Percentiles rank a stretch among this genome's conserved stretches.
phyloP scores from a whole-genome alignment of 805 yeast genomes.

The Sugiyamaella qingdaonensis region DNA sequence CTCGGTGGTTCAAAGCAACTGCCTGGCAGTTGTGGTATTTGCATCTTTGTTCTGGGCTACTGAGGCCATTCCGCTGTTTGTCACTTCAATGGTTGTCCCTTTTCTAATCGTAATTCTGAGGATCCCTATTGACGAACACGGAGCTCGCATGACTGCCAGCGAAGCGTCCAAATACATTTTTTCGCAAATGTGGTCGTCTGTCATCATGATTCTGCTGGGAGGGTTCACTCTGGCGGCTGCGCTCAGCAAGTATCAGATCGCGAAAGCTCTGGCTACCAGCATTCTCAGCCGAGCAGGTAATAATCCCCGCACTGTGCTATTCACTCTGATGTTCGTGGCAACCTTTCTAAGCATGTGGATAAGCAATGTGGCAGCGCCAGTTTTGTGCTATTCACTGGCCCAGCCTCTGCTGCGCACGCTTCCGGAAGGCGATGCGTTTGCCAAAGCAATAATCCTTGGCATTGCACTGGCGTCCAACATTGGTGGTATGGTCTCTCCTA shows the following conservation, averaged over 20 bases:
- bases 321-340: conserved; percentile 83
- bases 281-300: conserved; percentile 82
- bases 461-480: conserved; percentile 89
- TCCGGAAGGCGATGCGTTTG: conserved; percentile 72
- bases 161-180: conserved; percentile 77
- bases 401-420: conserved; percentile 85
- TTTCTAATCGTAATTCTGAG: conserved; percentile 68
- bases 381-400: conserved; percentile 81
- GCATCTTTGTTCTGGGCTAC: conserved; percentile 94
- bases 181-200: conserved; percentile 92
- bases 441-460: conserved; percentile 81
- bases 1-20: conserved; percentile 66
- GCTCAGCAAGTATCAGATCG: conserved; percentile 82
- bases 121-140: conserved; percentile 58
- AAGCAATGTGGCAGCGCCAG: conserved; percentile 96
- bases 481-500: conserved; percentile 97
- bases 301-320: conserved; percentile 68
- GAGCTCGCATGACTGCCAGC: conserved; percentile 53
- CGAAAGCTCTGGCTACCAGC: conserved; percentile 77
- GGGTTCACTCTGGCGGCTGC: conserved; percentile 97
- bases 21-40: conserved; percentile 77
- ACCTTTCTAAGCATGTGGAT: conserved; percentile 91
- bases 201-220: conserved; percentile 82
- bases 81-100: conserved; percentile 81
- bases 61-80: conserved; percentile 87